These are phyloP conservation scores for Steccherinum ochraceum DNA, from an alignment of 768 basidiomycete genomes.

Conservation along the genomic window DNA sequence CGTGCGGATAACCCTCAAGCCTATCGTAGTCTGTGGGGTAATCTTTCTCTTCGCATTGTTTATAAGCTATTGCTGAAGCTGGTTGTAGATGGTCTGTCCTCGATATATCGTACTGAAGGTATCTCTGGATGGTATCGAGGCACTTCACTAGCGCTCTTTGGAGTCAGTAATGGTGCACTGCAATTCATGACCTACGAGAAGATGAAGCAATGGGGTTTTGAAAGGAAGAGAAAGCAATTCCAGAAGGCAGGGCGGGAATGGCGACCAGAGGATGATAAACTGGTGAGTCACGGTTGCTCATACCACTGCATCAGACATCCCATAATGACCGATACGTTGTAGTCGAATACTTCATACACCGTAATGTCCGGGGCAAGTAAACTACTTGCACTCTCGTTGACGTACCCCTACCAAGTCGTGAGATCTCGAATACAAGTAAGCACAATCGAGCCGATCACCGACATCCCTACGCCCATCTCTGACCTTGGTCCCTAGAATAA, in stretches of 20 bases:
- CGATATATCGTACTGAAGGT: constrained; percentile 72
- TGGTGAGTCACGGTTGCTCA: constrained; percentile 45
- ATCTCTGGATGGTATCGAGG: constrained; percentile 79
- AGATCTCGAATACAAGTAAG: constrained; percentile 87
- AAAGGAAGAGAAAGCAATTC: constrained; percentile 62
- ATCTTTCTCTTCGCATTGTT: constrained; percentile 21
- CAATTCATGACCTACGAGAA: constrained; percentile 97
- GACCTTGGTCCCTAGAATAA: constrained; percentile 44
- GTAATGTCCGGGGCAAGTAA: constrained; percentile 91
- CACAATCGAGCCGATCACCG: constrained; percentile 5
- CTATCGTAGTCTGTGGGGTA: constrained; percentile 78
- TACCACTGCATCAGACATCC: background rate
- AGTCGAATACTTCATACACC: constrained; percentile 92
- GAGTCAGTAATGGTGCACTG: constrained; percentile 89
- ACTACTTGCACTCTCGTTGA: constrained; percentile 70
- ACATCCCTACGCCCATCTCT: constrained; percentile 1
- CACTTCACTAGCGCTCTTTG: constrained; percentile 81
- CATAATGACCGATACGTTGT: constrained; percentile 2
- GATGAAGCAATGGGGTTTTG: constrained; percentile 87
- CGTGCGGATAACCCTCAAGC: constrained; percentile 55
- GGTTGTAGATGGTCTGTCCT: constrained; percentile 63
- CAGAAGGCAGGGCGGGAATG: constrained; percentile 56
- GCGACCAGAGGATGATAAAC: constrained; percentile 72
- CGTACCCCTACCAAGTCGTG: constrained; percentile 97
- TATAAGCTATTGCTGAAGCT: background rate